Base-by-base conservation (phyloP, 179 eudicot species). In the Spinacia oleracea region DNA sequence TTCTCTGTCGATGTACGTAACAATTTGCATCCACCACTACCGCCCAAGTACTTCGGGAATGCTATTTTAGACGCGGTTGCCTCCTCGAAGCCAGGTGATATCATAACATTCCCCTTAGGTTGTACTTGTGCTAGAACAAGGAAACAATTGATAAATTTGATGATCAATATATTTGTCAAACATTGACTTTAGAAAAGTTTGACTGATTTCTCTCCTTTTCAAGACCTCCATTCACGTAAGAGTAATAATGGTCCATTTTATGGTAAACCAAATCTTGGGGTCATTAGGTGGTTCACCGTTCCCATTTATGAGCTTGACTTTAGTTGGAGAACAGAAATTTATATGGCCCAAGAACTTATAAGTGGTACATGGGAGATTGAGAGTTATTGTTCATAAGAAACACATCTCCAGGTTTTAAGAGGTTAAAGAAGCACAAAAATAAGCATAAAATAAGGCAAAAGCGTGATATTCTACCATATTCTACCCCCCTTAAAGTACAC, bases 261-360 rank as follows among this genome's bases (percentile, higher is more conserved):
- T 68, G 85, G 86, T 29, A 89, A 81, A 58, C 90, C 90, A 29
- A 87, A 87, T 60, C 43, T 87, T 29, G 87, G 85, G 78, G 84
- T 86, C 27, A 80, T 83, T 50, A 85, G 90, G 72, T 87, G 88
- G 90, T 64, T 86, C 40, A 78, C 81, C 14, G 77, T 87, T 15
- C 87, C 87, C 0, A 76, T 83, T 25, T 74, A 80, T 35, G 87
- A 83, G 73, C 60, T 84, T 9, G 88, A 82, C 71, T 87, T 85
- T 75, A 87, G 87, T 5, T 87, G 88, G 90, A 88, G 90, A 20
- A 74, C 81, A 23, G 83, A 83, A 46, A 20, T 83, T 14, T 80
- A 83, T 43, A 83, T 87, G 86, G 90, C 29, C 88, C 88, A 3
- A 86, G 88, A 1, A 73, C 79, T 7, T 71, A 74, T 72, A n/a